A percentile compares a stretch with the other conserved stretches of the same genome.
Conservation (phyloP, 352 stramenopile genomes). For the Poterioochromonas sp. region DNA sequence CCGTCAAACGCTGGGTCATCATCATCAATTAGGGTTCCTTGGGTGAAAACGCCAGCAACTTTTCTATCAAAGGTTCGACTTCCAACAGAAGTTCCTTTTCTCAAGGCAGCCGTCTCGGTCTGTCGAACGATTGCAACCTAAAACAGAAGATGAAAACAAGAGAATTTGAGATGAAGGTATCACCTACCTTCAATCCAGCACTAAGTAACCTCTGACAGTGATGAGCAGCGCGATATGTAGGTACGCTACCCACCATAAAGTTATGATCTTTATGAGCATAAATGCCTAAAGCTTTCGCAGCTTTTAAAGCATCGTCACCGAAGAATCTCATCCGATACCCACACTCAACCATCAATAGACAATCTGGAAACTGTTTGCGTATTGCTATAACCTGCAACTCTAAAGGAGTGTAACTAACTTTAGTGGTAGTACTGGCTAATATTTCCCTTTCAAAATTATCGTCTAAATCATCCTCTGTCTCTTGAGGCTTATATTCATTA, state of each 20-base stretch:
- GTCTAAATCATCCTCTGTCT: constrained; percentile 1
- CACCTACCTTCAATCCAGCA: constrained; percentile 37
- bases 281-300: constrained; percentile 41
- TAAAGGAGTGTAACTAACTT: constrained; percentile 52
- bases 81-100: constrained; percentile 36
- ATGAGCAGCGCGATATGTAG: constrained; percentile 39
- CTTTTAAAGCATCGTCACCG: constrained; percentile 52
- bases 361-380: constrained; percentile 45
- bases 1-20: constrained; percentile 36
- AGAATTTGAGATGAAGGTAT: constrained; percentile 5
- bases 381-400: constrained; percentile 61
- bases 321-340: constrained; percentile 69
- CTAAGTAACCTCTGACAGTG: constrained; percentile 39
- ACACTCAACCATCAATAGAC: constrained; percentile 62
- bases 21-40: constrained; percentile 24
- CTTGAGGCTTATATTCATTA: too few species aligned
- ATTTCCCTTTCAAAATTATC: constrained; percentile 8
- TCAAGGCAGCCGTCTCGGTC: constrained; percentile 49
- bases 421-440: not conserved
- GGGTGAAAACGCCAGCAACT: constrained; percentile 43
- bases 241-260: constrained; percentile 40
- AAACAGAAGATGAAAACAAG: constrained; percentile 44
- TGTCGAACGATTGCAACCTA: constrained; percentile 63
- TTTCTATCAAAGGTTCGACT: constrained; percentile 44
- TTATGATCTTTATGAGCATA: constrained; percentile 44